These are phyloP conservation scores for Cyclotella cryptica DNA, from an alignment of 108 stramenopile genomes.

Conservation along the genomic window DNA sequence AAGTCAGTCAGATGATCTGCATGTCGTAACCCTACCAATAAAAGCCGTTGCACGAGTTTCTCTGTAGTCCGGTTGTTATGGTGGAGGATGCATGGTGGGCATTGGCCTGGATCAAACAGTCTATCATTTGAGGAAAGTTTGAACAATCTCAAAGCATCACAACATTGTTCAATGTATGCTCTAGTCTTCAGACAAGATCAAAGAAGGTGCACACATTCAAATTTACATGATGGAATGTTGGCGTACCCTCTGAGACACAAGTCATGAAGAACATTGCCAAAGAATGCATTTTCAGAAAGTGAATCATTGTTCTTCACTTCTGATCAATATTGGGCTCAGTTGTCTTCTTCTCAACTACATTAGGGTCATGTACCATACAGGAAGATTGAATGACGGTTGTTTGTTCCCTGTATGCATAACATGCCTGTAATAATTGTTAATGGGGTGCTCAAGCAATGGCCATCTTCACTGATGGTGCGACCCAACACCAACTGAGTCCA, in stretches of 20 bases:
- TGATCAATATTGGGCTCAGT: constrained; percentile 1
- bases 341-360: background rate
- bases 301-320: background rate
- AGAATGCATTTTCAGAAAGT: background rate
- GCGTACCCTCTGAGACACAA: background rate
- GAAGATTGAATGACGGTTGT: background rate
- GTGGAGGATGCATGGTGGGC: background rate
- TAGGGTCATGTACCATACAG: background rate
- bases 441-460: background rate
- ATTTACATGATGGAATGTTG: background rate
- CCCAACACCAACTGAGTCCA: too few relatives aligned
- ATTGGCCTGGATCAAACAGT: background rate
- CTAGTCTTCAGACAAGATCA: background rate
- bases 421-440: background rate
- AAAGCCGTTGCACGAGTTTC: background rate
- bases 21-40: background rate
- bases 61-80: background rate
- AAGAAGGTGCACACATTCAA: background rate
- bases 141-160: background rate
- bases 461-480: too few relatives aligned
- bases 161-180: background rate
- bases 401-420: background rate
- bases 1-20: background rate
- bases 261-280: background rate
- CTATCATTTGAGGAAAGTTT: background rate